Conservation (phyloP, 2,329 filamentous ascomycete species). For the Alternaria atra region DNA sequence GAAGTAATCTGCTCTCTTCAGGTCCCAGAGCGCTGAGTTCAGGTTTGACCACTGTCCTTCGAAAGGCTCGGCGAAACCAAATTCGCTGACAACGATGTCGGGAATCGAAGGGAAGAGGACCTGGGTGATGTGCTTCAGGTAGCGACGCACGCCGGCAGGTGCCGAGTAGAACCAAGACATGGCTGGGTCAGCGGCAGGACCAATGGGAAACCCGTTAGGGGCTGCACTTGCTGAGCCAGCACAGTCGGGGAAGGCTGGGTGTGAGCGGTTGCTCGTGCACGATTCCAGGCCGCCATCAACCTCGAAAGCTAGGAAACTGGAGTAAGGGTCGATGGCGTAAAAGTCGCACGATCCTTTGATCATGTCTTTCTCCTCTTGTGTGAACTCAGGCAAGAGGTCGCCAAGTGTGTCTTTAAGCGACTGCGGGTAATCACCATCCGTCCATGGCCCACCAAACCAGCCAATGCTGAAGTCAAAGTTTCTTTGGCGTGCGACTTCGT, state of each 20-base stretch:
- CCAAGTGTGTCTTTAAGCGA: slow-evolving; percentile 53
- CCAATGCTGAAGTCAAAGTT: slow-evolving; percentile 55
- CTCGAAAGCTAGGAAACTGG: slow-evolving; percentile 43
- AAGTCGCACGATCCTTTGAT: slow-evolving; percentile 58
- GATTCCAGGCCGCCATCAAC: slow-evolving; percentile 47
- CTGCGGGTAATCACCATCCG: slow-evolving; percentile 55
- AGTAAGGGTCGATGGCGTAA: slow-evolving; percentile 54
- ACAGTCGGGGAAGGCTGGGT: slow-evolving; percentile 55
- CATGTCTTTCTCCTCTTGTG: slow-evolving; percentile 51
- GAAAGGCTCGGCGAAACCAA: slow-evolving; percentile 55
- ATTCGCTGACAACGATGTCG: slow-evolving; percentile 54
- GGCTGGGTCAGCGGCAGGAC: slow-evolving; percentile 54
- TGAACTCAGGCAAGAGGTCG: slow-evolving; percentile 51
- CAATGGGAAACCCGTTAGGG: slow-evolving; percentile 56
- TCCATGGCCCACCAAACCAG: slow-evolving; percentile 60
- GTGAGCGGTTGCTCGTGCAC: slow-evolving; percentile 53
- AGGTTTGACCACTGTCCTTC: slow-evolving; percentile 44
- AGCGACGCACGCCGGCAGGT: slow-evolving; percentile 52
- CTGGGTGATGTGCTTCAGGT: slow-evolving; percentile 55
- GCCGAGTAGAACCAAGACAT: slow-evolving; percentile 55
- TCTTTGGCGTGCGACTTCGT: slow-evolving; percentile 51
- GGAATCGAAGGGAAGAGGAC: slow-evolving; percentile 55
- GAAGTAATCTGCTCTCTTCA: slow-evolving; percentile 54
- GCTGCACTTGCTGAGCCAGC: slow-evolving; percentile 45
- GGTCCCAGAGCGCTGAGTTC: slow-evolving; percentile 51